Percentiles rank a stretch among this genome's conserved stretches.
These are phyloP conservation scores for Saccharomycopsis selenospora DNA, from an alignment of 805 yeast genomes.

Conservation along the genomic window DNA sequence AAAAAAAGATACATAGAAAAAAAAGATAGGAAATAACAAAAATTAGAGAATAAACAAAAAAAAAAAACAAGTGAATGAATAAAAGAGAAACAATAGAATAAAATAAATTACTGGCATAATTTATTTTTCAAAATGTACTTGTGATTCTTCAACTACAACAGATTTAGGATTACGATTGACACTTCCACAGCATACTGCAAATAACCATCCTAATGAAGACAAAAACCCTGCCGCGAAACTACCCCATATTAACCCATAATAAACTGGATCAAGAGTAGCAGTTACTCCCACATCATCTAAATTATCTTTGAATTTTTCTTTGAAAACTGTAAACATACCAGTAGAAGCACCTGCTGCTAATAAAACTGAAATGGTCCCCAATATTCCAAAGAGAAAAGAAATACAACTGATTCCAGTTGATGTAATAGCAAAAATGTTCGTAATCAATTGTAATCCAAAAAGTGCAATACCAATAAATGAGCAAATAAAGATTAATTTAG, in stretches of 20 bases:
- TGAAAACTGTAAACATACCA: constrained; percentile 47
- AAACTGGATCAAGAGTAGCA: constrained; percentile 42
- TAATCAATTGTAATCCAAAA: constrained; percentile 36
- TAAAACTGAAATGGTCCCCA: constrained; percentile 34
- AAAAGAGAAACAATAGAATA: too few species aligned
- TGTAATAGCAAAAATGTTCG: constrained; percentile 39
- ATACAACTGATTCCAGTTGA: constrained; percentile 39
- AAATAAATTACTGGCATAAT: too few species aligned
- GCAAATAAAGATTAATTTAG: constrained; percentile 54
- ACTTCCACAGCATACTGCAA: constrained; percentile 38
- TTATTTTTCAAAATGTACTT: background rate
- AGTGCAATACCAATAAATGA: constrained; percentile 42
- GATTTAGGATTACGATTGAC: constrained; percentile 14
- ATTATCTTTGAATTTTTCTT: constrained; percentile 44
- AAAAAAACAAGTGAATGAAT: too few species aligned
- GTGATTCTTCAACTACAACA: background rate
- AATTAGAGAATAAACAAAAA: too few species aligned
- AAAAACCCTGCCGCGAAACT: constrained; percentile 42
- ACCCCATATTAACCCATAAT: constrained; percentile 60
- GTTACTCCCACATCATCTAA: constrained; percentile 45
- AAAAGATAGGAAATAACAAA: too few species aligned
- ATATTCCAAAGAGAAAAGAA: constrained; percentile 38
- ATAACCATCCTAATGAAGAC: constrained; percentile 35
- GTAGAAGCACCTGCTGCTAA: constrained; percentile 53
- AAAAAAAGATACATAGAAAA: too few species aligned